These are phyloP conservation scores for Mercurialis annua DNA, from an alignment of 345 rosid genomes.

Conservation along the genomic window DNA sequence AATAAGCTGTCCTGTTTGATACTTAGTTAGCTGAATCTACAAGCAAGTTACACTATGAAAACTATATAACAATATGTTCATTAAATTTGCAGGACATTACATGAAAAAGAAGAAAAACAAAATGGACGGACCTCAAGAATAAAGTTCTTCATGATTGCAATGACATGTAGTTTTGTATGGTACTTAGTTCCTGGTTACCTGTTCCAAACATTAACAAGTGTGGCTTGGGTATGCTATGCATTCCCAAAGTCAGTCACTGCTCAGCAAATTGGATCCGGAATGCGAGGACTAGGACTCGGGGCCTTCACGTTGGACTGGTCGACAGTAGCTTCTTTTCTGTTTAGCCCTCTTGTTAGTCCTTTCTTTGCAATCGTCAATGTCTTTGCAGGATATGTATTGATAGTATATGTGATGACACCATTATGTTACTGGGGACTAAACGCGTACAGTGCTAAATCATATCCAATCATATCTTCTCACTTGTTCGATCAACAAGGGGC, in stretches of 20 bases:
- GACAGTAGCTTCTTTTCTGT: conserved; percentile 34
- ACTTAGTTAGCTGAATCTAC: no score
- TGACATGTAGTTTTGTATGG: conserved; percentile 41
- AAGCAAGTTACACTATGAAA: no score
- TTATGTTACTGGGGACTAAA: conserved; percentile 37
- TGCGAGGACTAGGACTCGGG: conserved; percentile 37
- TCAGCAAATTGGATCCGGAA: conserved; percentile 46
- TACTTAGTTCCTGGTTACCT: conserved; percentile 38
- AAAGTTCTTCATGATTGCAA: conserved; percentile 40
- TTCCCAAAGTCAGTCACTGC: conserved; percentile 40
- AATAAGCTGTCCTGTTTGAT: no score
- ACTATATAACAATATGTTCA: no score
- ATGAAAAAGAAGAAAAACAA: conserved; percentile 30
- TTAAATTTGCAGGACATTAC: conserved; percentile 33
- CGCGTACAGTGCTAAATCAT: conserved; percentile 31
- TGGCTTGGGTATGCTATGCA: conserved; percentile 44
- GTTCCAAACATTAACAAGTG: conserved; percentile 32
- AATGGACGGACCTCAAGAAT: conserved; percentile 30
- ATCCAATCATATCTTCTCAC: conserved; percentile 36
- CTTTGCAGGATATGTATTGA: conserved; percentile 30
- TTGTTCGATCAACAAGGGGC: conserved; percentile 34
- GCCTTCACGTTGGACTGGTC: conserved; percentile 44
- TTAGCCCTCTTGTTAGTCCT: conserved; percentile 41
- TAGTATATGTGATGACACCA: conserved; percentile 35
- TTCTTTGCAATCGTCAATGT: conserved; percentile 45